Evolutionary conservation across 176 grass and related monocot species (phyloP), one percentile per base, ranked within the genome.

Genomic region (Eleusine indica): DNA sequence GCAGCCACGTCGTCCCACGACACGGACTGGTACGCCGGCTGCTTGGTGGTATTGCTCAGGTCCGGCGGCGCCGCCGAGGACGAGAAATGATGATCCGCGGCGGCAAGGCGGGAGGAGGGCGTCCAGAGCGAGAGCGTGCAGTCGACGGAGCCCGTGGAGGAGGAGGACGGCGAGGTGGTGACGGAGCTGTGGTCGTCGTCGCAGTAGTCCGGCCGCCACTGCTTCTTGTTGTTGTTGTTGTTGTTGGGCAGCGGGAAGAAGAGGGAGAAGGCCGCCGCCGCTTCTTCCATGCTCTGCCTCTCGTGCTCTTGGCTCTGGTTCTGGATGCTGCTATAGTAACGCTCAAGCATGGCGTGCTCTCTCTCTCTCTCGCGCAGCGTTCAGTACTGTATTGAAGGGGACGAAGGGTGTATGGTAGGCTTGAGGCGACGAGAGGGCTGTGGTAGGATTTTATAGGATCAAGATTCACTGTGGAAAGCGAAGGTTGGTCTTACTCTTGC

Each of bases 91-190:
- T 46, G 44, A 46, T 66, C 6, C 0, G 46, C 76, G 14, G 57
- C 76, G 14, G 79, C 73, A 25, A 58, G 76, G 46, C 93, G 89
- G 4, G 93, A 89, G 0, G 93, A 96, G 3, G 93, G 91, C 19
- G 86, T 99, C 35, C 96, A 91, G 41, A 99, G 91, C 16, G 96
- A 99, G 41, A 99, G 87, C 37, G 96, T 96, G 85, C 96, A 99
- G 86, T 99, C 96, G 1, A 99, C 93, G 2, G 81, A 90, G 14
- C 75, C 80, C 4, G 74, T 14, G 49, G 84, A 83, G 0, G 88
- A 83, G 1, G 88, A 87, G 1, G 80, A 83, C 28, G 88, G 80
- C 11, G 88, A 80, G 32, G 84, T 87, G 68, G 68, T 83, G 75
- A 84, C 15, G 80, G 84, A 65, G 80, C 84, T 90, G 75, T 66